Conservation (phyloP, 306 rosid genomes). For the Prunus mume region DNA sequence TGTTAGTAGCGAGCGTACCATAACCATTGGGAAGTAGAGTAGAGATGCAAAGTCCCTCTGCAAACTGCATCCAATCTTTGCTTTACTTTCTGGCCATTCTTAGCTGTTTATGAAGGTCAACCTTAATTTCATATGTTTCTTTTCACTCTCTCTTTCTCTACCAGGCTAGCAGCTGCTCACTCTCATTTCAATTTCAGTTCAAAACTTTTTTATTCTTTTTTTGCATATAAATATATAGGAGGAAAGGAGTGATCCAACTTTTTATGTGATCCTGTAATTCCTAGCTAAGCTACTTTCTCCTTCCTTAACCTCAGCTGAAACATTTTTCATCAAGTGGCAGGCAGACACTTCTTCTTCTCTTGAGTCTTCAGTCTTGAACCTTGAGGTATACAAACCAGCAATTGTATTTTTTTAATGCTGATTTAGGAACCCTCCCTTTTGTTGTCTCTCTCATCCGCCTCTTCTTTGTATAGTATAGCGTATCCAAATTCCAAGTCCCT, state of each 20-base stretch:
- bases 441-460: neutral
- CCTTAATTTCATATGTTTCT: neutral
- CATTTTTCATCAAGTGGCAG: slow-evolving; percentile 1
- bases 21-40: too few relatives aligned
- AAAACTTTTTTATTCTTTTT: neutral
- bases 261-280: neutral
- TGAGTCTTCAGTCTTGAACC: neutral
- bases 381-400: neutral
- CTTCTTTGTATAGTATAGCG: neutral
- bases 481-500: neutral
- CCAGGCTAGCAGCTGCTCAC: neutral
- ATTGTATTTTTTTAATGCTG: neutral
- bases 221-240: neutral
- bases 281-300: neutral
- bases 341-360: neutral
- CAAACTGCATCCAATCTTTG: neutral
- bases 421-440: neutral
- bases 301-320: too few relatives aligned
- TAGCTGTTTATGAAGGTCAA: neutral
- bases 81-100: slow-evolving; percentile 6
- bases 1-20: too few relatives aligned
- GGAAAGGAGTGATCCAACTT: neutral
- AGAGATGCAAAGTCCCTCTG: neutral
- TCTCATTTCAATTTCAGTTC: neutral
- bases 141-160: neutral